A percentile compares a stretch with the other conserved stretches of the same genome.
Conservation (phyloP, 1,139 yeast genomes). For the Ogataea hybrid region DNA sequence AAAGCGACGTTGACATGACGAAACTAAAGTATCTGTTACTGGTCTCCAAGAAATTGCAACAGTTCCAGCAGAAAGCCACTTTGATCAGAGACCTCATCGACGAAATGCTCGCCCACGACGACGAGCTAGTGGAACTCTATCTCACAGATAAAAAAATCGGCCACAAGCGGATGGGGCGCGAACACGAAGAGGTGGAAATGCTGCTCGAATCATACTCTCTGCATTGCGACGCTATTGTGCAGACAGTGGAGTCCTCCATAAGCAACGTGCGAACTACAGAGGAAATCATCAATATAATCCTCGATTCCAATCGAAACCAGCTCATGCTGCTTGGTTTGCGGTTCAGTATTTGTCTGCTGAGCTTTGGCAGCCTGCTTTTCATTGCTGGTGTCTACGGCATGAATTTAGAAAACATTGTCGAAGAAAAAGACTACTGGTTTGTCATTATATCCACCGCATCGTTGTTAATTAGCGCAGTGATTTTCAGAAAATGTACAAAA, state of each 20-base stretch:
- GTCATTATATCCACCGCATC: conserved; percentile 43
- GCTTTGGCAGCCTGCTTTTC: conserved; percentile 58
- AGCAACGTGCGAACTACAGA: conserved; percentile 77
- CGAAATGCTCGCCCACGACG: conserved; percentile 84
- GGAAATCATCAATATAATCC: conserved; percentile 73
- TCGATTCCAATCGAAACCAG: conserved; percentile 78
- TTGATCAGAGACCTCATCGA: conserved; percentile 83
- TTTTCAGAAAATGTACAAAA: conserved; percentile 45
- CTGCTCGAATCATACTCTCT: conserved; percentile 71
- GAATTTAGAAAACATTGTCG: conserved; percentile 77
- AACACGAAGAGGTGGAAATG: conserved; percentile 72
- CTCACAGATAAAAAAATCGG: conserved; percentile 44
- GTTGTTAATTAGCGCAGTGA: conserved; percentile 39
- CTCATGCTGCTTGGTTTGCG: conserved; percentile 70
- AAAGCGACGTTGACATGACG: conserved; percentile 79
- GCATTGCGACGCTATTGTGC: conserved; percentile 79
- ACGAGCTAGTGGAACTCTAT: conserved; percentile 68
- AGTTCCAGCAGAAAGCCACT: conserved; percentile 80
- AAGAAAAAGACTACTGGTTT: conserved; percentile 59
- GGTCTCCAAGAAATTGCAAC: conserved; percentile 75
- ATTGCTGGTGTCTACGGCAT: conserved; percentile 79
- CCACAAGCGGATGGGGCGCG: conserved; percentile 33
- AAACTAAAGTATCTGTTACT: conserved; percentile 77
- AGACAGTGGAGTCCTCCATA: conserved; percentile 67
- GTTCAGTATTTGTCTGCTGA: conserved; percentile 63